phyloP scores from a whole-genome alignment of 2,329 filamentous ascomycete genomes.

The Verruconis gallopava region DNA sequence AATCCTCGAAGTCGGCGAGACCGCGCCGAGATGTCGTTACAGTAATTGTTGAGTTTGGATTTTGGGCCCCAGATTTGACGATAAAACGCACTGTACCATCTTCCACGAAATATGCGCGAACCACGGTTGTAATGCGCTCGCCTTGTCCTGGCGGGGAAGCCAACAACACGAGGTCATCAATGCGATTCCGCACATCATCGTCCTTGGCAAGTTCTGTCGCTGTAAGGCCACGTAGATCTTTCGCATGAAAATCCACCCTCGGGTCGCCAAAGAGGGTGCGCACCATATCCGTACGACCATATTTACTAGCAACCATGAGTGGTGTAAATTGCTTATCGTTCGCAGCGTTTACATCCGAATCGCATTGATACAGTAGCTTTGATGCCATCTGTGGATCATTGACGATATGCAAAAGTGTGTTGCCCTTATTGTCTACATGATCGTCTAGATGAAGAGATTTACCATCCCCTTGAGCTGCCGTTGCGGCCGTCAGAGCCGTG shows the following conservation, averaged over 20 bases:
- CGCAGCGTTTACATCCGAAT: constrained; percentile 88
- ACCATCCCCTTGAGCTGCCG: constrained; percentile 60
- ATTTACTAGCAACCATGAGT: constrained; percentile 97
- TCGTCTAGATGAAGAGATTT: constrained; percentile 80
- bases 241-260: constrained; percentile 70
- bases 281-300: constrained; percentile 88
- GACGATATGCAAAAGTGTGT: constrained; percentile 90
- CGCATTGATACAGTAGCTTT: constrained; percentile 67
- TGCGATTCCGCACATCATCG: constrained; percentile 90
- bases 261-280: constrained; percentile 76
- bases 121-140: constrained; percentile 78
- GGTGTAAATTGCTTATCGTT: constrained; percentile 94
- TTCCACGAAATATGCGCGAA: constrained; percentile 93
- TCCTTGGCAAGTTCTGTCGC: constrained; percentile 96
- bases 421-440: constrained; percentile 84
- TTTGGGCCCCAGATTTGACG: constrained; percentile 83
- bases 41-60: constrained; percentile 69
- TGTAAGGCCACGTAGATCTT: constrained; percentile 77
- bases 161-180: constrained; percentile 84
- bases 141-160: constrained; percentile 54
- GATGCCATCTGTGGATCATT: constrained; percentile 69
- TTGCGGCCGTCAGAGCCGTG: constrained; percentile 62
- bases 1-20: constrained; percentile 78
- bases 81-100: constrained; percentile 88
- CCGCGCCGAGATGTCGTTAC: constrained; percentile 90